Percentiles rank a stretch among this genome's conserved stretches.
phyloP scores from a whole-genome alignment of 139 green algal genomes.

The Dunaliella sp. region DNA sequence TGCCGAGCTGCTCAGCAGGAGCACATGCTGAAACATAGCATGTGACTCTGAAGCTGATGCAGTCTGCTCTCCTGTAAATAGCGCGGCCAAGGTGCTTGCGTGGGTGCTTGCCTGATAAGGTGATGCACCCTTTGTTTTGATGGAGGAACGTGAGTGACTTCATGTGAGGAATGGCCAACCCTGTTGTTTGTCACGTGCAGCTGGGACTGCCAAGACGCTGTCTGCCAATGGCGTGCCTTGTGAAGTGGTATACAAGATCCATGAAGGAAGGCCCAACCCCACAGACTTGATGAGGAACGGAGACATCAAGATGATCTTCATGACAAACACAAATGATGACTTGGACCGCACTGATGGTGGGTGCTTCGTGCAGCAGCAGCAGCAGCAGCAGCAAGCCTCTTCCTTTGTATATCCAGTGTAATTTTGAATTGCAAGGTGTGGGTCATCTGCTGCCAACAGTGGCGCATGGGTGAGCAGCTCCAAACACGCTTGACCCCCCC shows the following conservation, averaged over 20 bases:
- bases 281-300: conserved; percentile 70
- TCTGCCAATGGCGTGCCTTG: conserved; percentile 55
- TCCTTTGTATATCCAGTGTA: too few species aligned
- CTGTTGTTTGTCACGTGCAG: conserved; percentile 9
- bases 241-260: conserved; percentile 92
- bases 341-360: conserved; percentile 76
- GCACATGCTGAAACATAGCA: too few species aligned
- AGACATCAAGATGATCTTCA: conserved; percentile 90
- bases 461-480: too few species aligned
- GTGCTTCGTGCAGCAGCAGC: not conserved
- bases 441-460: too few species aligned
- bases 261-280: conserved; percentile 92
- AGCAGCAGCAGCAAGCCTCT: not conserved
- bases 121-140: not conserved
- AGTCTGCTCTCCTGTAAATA: too few species aligned
- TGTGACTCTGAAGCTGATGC: too few species aligned
- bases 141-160: not conserved
- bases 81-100: too few species aligned
- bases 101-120: too few species aligned
- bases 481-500: too few species aligned
- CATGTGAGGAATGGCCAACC: too few species aligned
- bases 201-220: conserved; percentile 75
- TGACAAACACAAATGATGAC: conserved; percentile 86
- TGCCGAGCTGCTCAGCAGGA: too few species aligned
- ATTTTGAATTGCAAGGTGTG: too few species aligned